These are phyloP conservation scores for Cyclospora cayetanensis DNA, from an alignment of 169 alveolate species.

Conservation along the genomic window DNA sequence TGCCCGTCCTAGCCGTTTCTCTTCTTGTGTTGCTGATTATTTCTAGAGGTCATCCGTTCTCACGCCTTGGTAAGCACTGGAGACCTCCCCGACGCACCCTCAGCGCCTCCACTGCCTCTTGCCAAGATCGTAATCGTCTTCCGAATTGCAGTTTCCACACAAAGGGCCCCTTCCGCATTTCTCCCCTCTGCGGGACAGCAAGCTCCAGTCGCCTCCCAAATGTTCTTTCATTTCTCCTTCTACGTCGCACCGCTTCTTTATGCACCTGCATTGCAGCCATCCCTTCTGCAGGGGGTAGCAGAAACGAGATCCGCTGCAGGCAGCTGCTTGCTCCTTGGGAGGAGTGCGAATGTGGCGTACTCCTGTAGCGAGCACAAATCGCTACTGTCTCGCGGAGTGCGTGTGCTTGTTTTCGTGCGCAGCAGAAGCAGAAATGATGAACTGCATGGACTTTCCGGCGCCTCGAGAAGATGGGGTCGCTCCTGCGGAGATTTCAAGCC, in stretches of 20 bases:
- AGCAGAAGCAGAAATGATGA: not conserved
- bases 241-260: not conserved
- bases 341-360: not conserved
- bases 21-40: too few species aligned
- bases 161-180: too few species aligned
- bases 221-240: not conserved
- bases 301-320: not conserved
- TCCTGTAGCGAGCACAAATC: not conserved
- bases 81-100: too few species aligned
- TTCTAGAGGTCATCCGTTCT: too few species aligned
- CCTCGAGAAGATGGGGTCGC: not conserved
- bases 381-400: not conserved
- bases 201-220: not conserved
- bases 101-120: too few species aligned
- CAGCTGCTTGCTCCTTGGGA: not conserved
- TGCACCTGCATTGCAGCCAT: not conserved
- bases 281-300: not conserved
- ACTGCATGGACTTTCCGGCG: not conserved
- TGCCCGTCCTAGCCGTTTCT: too few species aligned
- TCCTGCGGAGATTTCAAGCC: constrained; percentile 13
- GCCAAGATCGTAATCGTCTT: too few species aligned
- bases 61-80: too few species aligned
- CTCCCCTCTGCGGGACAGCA: not conserved
- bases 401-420: not conserved
- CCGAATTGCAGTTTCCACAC: too few species aligned